Conservation (phyloP, 2,329 filamentous ascomycete species). For the Talaromyces sp. region DNA sequence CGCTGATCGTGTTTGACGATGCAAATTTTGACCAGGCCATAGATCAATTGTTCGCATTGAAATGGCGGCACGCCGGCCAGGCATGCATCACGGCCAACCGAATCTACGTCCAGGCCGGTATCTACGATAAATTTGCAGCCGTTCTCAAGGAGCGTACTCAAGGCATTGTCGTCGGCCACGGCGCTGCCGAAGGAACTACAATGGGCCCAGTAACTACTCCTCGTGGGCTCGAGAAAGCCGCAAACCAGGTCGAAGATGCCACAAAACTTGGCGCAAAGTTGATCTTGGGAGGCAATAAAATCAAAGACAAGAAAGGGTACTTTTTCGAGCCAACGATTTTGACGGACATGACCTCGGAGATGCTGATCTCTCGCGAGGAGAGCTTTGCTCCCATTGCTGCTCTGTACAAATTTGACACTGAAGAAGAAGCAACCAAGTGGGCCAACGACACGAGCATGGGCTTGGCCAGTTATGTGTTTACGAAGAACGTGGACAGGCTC, state of each 20-base stretch:
- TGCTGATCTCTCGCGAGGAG: conserved; percentile 56
- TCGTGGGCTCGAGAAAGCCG: conserved; percentile 51
- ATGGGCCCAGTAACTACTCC: conserved; percentile 58
- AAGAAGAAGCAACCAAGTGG: conserved; percentile 56
- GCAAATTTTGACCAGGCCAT: conserved; percentile 32
- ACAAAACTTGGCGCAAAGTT: conserved; percentile 57
- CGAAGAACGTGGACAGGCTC: conserved; percentile 60
- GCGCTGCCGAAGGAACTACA: conserved; percentile 49
- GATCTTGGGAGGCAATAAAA: conserved; percentile 52
- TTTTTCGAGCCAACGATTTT: conserved; percentile 68
- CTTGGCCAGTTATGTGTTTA: conserved; percentile 63
- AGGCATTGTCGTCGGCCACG: conserved; percentile 55
- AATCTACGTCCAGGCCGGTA: conserved; percentile 38
- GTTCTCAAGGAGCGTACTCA: conserved; percentile 49
- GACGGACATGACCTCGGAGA: conserved; percentile 52
- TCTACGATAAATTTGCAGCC: conserved; percentile 50
- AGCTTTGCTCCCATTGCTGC: conserved; percentile 61
- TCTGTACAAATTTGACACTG: conserved; percentile 60
- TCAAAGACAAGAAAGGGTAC: conserved; percentile 53
- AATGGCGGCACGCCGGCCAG: conserved; percentile 32
- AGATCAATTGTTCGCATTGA: conserved; percentile 23
- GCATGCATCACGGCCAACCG: conserved; percentile 43
- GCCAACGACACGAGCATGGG: conserved; percentile 63
- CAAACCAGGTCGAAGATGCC: conserved; percentile 60
- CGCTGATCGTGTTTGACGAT: conserved; percentile 39